phyloP scores from a whole-genome alignment of 257 asterid genomes.

The Primulina eburnea region DNA sequence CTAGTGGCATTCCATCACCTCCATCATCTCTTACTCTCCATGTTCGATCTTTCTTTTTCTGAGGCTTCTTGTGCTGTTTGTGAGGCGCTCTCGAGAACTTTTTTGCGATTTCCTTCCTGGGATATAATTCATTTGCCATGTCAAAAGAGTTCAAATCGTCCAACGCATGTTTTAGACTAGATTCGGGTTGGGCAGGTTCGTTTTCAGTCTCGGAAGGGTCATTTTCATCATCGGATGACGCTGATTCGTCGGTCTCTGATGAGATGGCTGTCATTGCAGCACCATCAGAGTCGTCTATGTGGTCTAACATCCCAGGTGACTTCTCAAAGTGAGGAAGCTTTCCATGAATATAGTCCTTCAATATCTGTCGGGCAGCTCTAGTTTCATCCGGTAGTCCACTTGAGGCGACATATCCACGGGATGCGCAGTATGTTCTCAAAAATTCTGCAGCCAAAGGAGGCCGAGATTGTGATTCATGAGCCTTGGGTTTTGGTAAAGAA shows the following conservation, averaged over 20 bases:
- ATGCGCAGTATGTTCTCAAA: constrained; percentile 72
- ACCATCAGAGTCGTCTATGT: constrained; percentile 31
- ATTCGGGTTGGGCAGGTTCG: constrained; percentile 18
- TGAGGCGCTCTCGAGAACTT: constrained; percentile 48
- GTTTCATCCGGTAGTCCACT: constrained; percentile 97
- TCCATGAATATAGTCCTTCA: constrained; percentile 95
- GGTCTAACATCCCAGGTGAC: constrained; percentile 58
- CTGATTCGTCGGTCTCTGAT: constrained; percentile 38
- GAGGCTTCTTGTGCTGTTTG: constrained; percentile 87
- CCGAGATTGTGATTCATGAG: constrained; percentile 70
- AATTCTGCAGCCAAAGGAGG: constrained; percentile 76
- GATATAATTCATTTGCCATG: constrained; percentile 58
- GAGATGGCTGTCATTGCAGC: constrained; percentile 21
- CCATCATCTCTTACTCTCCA: constrained; percentile 66
- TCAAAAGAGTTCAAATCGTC: constrained; percentile 72
- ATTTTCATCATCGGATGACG: constrained; percentile 36
- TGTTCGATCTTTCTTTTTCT: constrained; percentile 73
- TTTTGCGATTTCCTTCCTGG: constrained; percentile 31
- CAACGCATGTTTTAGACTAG: constrained; percentile 55
- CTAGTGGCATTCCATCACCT: constrained; percentile 84
- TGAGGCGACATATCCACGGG: constrained; percentile 90
- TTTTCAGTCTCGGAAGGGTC: constrained; percentile 30
- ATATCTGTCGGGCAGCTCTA: constrained; percentile 73
- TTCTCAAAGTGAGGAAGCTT: constrained; percentile 76
- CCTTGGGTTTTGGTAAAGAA: constrained; percentile 77